Evolutionary conservation across 2,329 filamentous ascomycete genomes (phyloP).

Genomic region (Hirsutella rhossiliensis): DNA sequence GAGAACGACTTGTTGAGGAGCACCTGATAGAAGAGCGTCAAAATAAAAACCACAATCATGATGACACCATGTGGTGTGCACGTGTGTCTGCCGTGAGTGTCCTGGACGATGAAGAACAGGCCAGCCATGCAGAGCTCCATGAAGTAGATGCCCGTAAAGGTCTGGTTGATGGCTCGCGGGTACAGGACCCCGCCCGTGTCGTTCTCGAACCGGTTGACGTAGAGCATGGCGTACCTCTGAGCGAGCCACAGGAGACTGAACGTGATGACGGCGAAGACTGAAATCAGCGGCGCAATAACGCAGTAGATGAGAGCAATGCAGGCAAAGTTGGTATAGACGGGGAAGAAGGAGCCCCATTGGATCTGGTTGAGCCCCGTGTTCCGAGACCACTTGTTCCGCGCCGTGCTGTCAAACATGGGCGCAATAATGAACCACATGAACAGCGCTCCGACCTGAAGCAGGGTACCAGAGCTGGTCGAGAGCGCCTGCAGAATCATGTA

Average conservation of each 20-base stretch:
- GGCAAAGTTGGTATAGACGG: constrained; percentile 91
- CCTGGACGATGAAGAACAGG: constrained; percentile 68
- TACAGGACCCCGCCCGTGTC: constrained; percentile 92
- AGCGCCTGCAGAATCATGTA: constrained; percentile 95
- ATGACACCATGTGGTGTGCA: constrained; percentile 69
- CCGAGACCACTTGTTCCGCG: constrained; percentile 69
- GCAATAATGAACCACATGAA: constrained; percentile 72
- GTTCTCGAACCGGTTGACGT: constrained; percentile 77
- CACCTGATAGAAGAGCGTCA: constrained; percentile 69
- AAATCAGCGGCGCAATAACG: constrained; percentile 78
- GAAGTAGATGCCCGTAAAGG: constrained; percentile 88
- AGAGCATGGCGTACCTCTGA: constrained; percentile 93
- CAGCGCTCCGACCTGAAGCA: constrained; percentile 73
- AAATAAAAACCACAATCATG: constrained; percentile 64
- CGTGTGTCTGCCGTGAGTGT: constrained; percentile 37
- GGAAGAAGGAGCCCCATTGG: constrained; percentile 89
- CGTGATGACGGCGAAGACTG: constrained; percentile 86
- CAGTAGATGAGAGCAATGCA: constrained; percentile 86
- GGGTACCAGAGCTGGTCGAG: constrained; percentile 77
- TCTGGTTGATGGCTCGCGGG: constrained; percentile 85
- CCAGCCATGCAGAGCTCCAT: constrained; percentile 88
- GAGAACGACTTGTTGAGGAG: constrained; percentile 74
- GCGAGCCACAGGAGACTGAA: constrained; percentile 89
- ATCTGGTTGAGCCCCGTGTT: constrained; percentile 69
- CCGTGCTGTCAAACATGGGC: constrained; percentile 72